Percentiles rank a stretch among this genome's conserved stretches.
Evolutionary conservation across 331 rosid genomes (phyloP).

Genomic region (Quercus tomentella): DNA sequence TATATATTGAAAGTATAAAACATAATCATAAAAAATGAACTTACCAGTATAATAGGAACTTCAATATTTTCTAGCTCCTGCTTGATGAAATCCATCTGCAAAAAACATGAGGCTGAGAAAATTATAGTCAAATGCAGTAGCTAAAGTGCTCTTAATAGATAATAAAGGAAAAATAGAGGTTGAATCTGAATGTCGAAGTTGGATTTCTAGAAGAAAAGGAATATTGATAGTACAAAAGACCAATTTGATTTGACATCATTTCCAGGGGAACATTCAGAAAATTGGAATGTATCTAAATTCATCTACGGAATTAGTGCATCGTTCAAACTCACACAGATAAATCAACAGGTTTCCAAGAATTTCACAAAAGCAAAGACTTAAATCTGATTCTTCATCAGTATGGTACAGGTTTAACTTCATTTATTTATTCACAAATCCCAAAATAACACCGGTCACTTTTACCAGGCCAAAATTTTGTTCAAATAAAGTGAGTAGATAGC

Average conservation of each 20-base stretch:
- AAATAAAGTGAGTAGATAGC: background rate
- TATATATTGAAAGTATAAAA: conserved; percentile 15
- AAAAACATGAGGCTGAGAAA: conserved; percentile 11
- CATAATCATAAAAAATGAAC: conserved; percentile 18
- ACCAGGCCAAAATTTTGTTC: background rate
- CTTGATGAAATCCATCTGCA: conserved; percentile 67
- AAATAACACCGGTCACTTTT: background rate
- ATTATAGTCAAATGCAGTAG: background rate
- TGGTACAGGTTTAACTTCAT: background rate
- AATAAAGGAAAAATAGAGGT: background rate
- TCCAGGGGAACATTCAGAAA: background rate
- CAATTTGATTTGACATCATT: background rate
- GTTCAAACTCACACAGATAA: background rate
- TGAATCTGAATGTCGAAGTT: background rate
- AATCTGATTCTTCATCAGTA: background rate
- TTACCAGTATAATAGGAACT: conserved; percentile 79
- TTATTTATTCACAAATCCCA: background rate
- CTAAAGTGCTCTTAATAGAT: background rate
- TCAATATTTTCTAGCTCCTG: conserved; percentile 57
- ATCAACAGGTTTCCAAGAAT: background rate
- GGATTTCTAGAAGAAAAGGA: background rate
- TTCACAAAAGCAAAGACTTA: background rate
- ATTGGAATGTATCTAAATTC: background rate
- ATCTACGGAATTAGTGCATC: background rate
- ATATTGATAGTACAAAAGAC: background rate